Base-by-base conservation (phyloP, 352 stramenopile species). In the Elongisporangium senticosum region DNA sequence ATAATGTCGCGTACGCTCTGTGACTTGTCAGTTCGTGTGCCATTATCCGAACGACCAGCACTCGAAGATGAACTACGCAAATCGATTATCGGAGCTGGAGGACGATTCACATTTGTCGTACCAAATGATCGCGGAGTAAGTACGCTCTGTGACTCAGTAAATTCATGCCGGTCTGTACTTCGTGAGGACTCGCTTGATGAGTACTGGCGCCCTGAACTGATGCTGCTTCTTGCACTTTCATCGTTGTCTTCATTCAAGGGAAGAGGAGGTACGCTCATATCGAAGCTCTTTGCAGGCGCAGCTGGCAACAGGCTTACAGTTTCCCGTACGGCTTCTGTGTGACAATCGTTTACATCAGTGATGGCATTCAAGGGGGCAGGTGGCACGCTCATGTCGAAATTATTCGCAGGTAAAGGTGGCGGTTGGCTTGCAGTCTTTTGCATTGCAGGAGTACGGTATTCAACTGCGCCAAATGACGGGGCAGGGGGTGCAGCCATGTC, bases 381-480 rank as follows among this genome's bases (percentile, higher is more conserved):
- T 8, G 57, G 57, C n/a, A 23, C 14, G 23, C 49, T 62, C 57
- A 62, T 62, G 15, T 62, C 57, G 11, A 62, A 53, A 7, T 7
- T 20, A 13, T 57, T 51, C 21, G 19, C 3, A n/a, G 57, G 33
- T 20, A 50, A 23, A 15, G 57, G 17, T 49, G 57, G 49, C 6
- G 58, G 37, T 20, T 13, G 21, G 48, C 19, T 21, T 4, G 1
- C 8, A 17, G 17, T 10, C 15, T 52, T 17, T 17, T 43, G 33
- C 8, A 17, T 17, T 43, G 33, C 3, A 15, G 8, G 10, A 43
- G 11, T 43, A 43, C 4, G 33, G 33, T 43, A 43, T 17, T 4
- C 33, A 43, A 17, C 33, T 17, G 33, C 33, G 17, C 11, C 13
- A 43, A 17, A 3, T 43, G 33, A 43, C 33, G 33, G 33, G 4